Conservation (phyloP, 345 rosid genomes). For the Combretum micranthum region DNA sequence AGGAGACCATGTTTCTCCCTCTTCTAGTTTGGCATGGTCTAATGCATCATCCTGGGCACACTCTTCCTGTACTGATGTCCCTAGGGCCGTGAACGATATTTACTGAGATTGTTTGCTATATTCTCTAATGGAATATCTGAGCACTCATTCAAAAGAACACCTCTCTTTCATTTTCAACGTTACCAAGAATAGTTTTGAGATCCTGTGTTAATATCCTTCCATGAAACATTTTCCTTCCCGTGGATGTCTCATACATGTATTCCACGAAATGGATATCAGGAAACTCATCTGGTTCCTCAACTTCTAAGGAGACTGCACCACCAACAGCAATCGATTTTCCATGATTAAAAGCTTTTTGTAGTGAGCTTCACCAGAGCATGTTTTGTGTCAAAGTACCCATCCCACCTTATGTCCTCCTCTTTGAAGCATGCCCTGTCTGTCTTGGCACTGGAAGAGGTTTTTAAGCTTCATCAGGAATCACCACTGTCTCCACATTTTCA, state of each 20-base stretch:
- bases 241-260: constrained; percentile 47
- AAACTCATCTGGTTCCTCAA: constrained; percentile 28
- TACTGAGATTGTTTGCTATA: constrained; percentile 26
- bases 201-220: constrained; percentile 49
- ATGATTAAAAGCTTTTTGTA: constrained; percentile 36
- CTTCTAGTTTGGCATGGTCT: constrained; percentile 45
- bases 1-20: constrained; percentile 38
- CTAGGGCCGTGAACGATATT: constrained; percentile 53
- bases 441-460: constrained; percentile 15
- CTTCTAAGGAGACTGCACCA: constrained; percentile 34
- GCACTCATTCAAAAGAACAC: constrained; percentile 51
- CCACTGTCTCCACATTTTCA: constrained; percentile 25
- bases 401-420: constrained; percentile 44
- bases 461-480: constrained; percentile 12
- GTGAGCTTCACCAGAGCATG: constrained; percentile 34
- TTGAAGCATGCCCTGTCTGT: constrained; percentile 19
- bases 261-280: constrained; percentile 51
- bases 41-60: constrained; percentile 24
- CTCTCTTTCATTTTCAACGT: constrained; percentile 56
- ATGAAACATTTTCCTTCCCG: constrained; percentile 49
- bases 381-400: constrained; percentile 30
- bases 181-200: constrained; percentile 52
- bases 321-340: constrained; percentile 47
- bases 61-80: constrained; percentile 52
- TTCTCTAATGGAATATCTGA: constrained; percentile 33